phyloP scores from a whole-genome alignment of 2,329 filamentous ascomycete species.

The Ceratocystis colombiana region DNA sequence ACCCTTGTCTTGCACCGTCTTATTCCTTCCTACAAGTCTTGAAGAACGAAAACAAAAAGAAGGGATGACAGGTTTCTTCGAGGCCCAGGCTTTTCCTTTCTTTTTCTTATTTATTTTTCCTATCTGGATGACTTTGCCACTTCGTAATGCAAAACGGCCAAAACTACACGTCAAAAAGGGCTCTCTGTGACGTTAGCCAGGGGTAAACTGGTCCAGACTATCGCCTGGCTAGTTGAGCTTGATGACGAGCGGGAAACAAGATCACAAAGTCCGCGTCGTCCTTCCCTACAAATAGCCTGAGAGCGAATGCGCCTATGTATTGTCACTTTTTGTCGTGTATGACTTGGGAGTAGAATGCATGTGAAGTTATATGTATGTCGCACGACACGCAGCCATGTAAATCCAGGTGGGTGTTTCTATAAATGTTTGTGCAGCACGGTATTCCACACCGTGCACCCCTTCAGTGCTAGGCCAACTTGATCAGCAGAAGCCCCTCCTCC shows the following conservation, averaged over 20 bases:
- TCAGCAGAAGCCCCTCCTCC: neutral
- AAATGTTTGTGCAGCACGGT: neutral
- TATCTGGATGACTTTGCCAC: neutral
- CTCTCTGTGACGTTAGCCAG: neutral
- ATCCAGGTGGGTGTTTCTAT: neutral
- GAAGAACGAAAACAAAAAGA: neutral
- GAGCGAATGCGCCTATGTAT: neutral
- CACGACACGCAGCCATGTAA: neutral
- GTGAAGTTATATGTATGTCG: neutral
- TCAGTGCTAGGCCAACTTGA: neutral
- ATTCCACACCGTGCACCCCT: neutral
- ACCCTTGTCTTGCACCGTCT: neutral
- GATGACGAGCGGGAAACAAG: neutral
- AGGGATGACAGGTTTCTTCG: slow-evolving; percentile 4
- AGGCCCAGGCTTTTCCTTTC: neutral
- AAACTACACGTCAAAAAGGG: neutral
- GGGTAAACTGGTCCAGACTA: neutral
- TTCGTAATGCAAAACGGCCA: neutral
- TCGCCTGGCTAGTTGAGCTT: neutral
- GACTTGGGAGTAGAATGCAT: neutral
- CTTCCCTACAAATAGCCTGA: neutral
- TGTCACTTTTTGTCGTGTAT: slow-evolving; percentile 1
- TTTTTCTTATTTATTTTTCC: no score
- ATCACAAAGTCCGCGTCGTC: neutral
- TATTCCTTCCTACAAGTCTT: neutral